These are phyloP conservation scores for Paraurostyla sp. DNA, from an alignment of 73 alveolate genomes.

Conservation along the genomic window DNA sequence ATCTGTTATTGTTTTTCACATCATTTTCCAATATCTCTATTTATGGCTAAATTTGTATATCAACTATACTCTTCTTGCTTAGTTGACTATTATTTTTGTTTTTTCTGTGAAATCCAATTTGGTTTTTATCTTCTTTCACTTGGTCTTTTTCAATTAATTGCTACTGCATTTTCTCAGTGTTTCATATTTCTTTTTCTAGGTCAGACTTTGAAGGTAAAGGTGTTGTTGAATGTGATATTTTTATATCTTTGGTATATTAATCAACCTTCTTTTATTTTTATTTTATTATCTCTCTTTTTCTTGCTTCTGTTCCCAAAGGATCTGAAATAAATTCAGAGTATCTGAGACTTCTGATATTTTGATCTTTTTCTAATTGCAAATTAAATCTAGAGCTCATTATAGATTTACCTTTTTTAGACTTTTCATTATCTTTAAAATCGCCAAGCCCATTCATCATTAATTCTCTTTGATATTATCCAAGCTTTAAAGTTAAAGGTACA, in stretches of 20 bases:
- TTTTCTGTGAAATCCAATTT: no score
- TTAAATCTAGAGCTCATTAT: conserved; percentile 35
- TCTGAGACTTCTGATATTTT: not conserved
- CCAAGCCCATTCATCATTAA: conserved; percentile 48
- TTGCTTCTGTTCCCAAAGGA: conserved; percentile 29
- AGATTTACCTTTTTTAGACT: not conserved
- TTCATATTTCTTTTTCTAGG: not conserved
- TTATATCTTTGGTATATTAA: not conserved
- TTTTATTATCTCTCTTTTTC: not conserved
- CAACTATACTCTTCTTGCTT: no score
- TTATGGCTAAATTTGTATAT: no score
- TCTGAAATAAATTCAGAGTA: conserved; percentile 3
- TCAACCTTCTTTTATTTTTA: not conserved
- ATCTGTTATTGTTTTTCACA: no score
- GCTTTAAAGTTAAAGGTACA: conserved; percentile 34
- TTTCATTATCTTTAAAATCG: not conserved
- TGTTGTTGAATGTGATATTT: not conserved
- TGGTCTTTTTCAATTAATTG: no score
- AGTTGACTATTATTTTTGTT: no score
- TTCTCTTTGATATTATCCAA: conserved; percentile 27
- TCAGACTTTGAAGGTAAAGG: not conserved
- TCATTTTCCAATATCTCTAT: no score
- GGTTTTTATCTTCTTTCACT: no score
- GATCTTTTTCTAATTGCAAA: conserved; percentile 11
- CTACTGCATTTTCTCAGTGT: no score